Base-by-base conservation (phyloP, 1,139 yeast genomes). In the Debaryomycetaceae sp. region DNA sequence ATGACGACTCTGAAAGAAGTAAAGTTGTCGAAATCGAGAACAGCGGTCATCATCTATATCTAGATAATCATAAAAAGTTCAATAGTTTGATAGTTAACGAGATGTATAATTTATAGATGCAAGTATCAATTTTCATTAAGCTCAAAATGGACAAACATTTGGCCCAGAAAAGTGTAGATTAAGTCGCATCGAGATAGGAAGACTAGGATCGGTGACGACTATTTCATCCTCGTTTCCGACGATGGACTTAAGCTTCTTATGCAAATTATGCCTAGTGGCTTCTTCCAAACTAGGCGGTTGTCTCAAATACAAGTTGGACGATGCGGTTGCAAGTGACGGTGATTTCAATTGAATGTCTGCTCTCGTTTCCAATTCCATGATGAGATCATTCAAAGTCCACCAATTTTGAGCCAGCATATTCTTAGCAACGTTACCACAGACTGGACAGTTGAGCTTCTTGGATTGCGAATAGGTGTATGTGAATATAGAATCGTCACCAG, bases 401-500 rank as follows among this genome's bases (percentile, higher is more conserved):
- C 72, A 65, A 6, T 57, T 55, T 5, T 66, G 62, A 0, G 72
- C 74, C 2, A 45, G 49, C 6, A 75, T 44, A 5, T 45, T 50
- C 38, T 69, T 72, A 1, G 76, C 69, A 27, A 60, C 50, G 42
- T 67, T 68, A 0, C 93, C 93, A 63, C 97, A 89, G 0, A 88
- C 91, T 0, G 89, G 78, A 57, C 97, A 89, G 47, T 78, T 78
- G 0, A 70, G 68, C 50, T 79, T 77, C 52, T 76, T 75, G 42
- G 83, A 77, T 50, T 83, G 83, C 36, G 78, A 69, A 60, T 84
- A 87, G 6, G 89, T 81, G 55, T 84, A 85, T 0, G 89, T 82
- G 66, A 83, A 87, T 4, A 85, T 81, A 1, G 90, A 84, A 46
- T 83, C 84, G 46, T 84, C 83, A 0, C 96, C 96, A 8, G 89